phyloP scores from a whole-genome alignment of 2,329 filamentous ascomycete genomes.

The Trichophyton benhamiae region DNA sequence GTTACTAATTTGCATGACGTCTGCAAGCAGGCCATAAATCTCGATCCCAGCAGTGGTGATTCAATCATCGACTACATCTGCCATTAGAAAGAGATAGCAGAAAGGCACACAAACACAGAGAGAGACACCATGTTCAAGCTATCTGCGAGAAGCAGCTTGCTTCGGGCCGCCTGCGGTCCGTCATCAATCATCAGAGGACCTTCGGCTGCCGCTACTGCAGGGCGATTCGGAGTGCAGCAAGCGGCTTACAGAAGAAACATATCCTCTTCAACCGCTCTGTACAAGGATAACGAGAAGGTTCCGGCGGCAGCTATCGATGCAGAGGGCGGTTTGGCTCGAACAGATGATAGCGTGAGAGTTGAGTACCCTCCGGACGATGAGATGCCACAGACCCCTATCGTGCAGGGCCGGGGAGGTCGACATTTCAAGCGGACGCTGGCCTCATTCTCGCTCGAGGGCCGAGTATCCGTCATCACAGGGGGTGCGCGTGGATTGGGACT shows the following conservation, averaged over 20 bases:
- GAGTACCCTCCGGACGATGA: constrained; percentile 65
- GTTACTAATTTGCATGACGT: constrained; percentile 5
- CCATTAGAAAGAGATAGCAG: background rate
- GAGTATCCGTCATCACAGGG: constrained; percentile 75
- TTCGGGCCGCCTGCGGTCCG: background rate
- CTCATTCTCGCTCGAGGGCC: constrained; percentile 73
- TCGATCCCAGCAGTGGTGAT: background rate
- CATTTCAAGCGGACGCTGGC: constrained; percentile 77
- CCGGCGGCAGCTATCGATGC: background rate
- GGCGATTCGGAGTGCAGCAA: background rate
- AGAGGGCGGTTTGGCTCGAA: constrained; percentile 63
- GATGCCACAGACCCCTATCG: constrained; percentile 57
- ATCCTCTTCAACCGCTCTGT: constrained; percentile 20
- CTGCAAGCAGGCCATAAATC: background rate
- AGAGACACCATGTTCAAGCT: constrained; percentile 1
- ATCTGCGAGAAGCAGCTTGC: background rate
- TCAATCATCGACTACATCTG: background rate
- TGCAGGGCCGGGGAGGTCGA: constrained; percentile 63
- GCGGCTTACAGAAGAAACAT: constrained; percentile 18
- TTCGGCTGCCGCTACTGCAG: background rate
- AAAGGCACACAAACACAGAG: too few relatives aligned
- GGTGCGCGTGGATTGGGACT: constrained; percentile 80
- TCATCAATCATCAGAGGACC: background rate
- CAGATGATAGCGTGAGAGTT: constrained; percentile 63
- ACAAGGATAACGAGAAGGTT: constrained; percentile 18